Evolutionary conservation across 371 early-diverging fungal species (phyloP).

Genomic region (Mortierella sp.): DNA sequence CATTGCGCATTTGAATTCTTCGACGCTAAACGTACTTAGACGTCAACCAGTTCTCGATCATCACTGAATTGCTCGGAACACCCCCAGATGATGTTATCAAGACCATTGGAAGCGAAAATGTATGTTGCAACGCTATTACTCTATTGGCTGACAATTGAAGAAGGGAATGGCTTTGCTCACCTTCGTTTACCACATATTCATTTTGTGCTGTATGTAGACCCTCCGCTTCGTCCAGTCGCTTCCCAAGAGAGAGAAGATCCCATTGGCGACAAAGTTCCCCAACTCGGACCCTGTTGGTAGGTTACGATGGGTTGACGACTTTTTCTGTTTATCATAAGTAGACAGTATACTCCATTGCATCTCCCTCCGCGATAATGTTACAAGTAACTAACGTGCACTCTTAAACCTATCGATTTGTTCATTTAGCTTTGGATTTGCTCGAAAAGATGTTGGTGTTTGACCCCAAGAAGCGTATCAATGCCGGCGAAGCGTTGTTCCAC

Average conservation of each 20-base stretch:
- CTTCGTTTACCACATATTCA: not conserved
- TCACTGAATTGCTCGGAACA: conserved; percentile 93
- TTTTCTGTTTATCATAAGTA: not conserved
- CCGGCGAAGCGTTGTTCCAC: conserved; percentile 89
- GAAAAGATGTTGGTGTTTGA: conserved; percentile 94
- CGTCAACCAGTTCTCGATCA: conserved; percentile 95
- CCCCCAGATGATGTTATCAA: conserved; percentile 95
- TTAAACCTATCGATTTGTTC: not conserved
- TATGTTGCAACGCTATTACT: conserved; percentile 52
- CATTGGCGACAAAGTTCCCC: conserved; percentile 83
- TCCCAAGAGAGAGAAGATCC: conserved; percentile 83
- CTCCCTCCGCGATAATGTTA: too few species aligned
- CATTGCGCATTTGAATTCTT: not conserved
- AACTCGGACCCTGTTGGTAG: conserved; percentile 70
- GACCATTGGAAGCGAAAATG: conserved; percentile 93
- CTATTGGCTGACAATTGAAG: not conserved
- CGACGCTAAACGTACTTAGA: conserved; percentile 60
- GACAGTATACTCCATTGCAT: not conserved
- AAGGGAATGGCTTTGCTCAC: not conserved
- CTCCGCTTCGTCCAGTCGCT: conserved; percentile 92
- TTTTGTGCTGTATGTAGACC: conserved; percentile 66
- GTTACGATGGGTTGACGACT: conserved; percentile 25
- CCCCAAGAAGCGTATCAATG: conserved; percentile 92
- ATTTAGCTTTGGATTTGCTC: conserved; percentile 86
- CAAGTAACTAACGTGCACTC: conserved; percentile 49